These are phyloP conservation scores for Suillus decipiens DNA, from an alignment of 768 basidiomycete genomes.

Conservation along the genomic window DNA sequence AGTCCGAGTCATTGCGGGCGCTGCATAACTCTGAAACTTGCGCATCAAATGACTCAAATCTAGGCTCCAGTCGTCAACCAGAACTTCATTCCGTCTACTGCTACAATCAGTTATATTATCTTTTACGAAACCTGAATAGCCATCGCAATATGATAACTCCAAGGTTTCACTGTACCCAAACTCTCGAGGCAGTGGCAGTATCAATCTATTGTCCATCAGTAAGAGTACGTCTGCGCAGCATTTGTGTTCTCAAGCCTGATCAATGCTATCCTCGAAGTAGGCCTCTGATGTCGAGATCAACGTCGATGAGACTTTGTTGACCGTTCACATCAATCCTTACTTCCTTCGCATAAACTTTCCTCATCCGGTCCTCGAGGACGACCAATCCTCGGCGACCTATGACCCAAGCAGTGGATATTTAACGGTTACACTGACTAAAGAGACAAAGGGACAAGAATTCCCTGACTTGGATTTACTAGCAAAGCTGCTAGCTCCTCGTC, in stretches of 20 bases:
- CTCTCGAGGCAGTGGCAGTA: slow-evolving; percentile 52
- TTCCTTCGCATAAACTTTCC: slow-evolving; percentile 81
- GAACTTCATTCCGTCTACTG: not conserved
- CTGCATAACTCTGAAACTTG: slow-evolving; percentile 4
- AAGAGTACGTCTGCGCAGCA: slow-evolving; percentile 47
- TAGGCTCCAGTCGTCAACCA: not conserved
- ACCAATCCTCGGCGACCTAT: slow-evolving; percentile 66
- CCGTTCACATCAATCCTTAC: slow-evolving; percentile 81
- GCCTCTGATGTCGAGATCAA: slow-evolving; percentile 81
- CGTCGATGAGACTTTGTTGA: slow-evolving; percentile 69
- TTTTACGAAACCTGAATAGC: not conserved
- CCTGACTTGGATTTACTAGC: slow-evolving; percentile 78
- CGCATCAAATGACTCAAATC: slow-evolving; percentile 4
- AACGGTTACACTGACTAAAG: slow-evolving; percentile 73
- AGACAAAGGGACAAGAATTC: slow-evolving; percentile 63
- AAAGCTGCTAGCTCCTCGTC: slow-evolving; percentile 72
- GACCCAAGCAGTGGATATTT: slow-evolving; percentile 80
- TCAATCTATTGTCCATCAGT: slow-evolving; percentile 72
- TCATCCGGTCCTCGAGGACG: slow-evolving; percentile 63
- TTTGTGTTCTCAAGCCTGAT: slow-evolving; percentile 1
- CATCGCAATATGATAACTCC: slow-evolving; percentile 69
- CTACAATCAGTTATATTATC: not conserved
- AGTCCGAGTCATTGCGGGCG: not conserved
- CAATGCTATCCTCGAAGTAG: slow-evolving; percentile 41
- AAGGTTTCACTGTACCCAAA: slow-evolving; percentile 70